Evolutionary conservation across 2,329 filamentous ascomycete genomes (phyloP).

Genomic region (Colletotrichum karsti): DNA sequence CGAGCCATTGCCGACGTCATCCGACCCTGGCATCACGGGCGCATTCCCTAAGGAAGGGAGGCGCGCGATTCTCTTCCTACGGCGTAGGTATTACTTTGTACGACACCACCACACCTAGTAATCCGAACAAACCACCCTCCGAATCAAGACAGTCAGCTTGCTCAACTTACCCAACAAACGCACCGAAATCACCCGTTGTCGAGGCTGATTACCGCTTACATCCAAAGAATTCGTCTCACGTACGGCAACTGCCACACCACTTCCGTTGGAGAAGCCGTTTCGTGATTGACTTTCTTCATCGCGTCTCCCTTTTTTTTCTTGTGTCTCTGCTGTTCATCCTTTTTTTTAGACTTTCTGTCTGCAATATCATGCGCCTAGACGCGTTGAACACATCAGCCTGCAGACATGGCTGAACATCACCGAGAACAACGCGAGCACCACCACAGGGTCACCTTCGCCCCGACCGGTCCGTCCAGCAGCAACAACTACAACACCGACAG

Average conservation of each 20-base stretch:
- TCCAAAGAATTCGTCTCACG: neutral
- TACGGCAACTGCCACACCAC: neutral
- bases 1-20: constrained; percentile 27
- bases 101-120: too few species aligned
- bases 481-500: constrained; percentile 31
- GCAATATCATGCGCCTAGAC: constrained; percentile 25
- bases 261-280: neutral
- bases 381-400: constrained; percentile 7
- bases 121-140: neutral
- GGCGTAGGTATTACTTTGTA: too few species aligned
- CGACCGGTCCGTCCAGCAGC: constrained; percentile 29
- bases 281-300: neutral
- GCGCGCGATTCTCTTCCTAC: neutral
- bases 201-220: neutral
- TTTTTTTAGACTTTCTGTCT: neutral
- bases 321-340: neutral
- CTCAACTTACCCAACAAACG: constrained; percentile 5
- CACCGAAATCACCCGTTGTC: neutral
- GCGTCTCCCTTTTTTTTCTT: neutral
- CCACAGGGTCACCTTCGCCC: constrained; percentile 29
- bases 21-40: constrained; percentile 26
- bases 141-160: neutral
- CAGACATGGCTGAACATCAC: constrained; percentile 30
- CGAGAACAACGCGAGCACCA: constrained; percentile 31
- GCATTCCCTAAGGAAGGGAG: constrained; percentile 25